Evolutionary conservation across 805 yeast genomes (phyloP), one percentile per base, ranked within the genome.

Genomic region (Sporopachydermia lactativora): DNA sequence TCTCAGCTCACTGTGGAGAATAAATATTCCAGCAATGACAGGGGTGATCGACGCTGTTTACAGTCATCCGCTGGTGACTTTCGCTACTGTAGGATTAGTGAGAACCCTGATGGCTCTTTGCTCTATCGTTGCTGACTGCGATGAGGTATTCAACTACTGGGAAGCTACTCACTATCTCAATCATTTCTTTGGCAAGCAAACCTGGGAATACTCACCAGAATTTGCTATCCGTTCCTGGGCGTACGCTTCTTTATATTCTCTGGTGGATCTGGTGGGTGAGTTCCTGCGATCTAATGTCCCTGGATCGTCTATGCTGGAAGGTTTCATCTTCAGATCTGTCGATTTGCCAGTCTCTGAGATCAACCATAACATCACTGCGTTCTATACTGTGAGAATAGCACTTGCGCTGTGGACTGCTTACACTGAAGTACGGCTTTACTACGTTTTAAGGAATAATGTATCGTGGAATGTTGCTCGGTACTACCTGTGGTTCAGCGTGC

Each of bases 201-300:
- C 96, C 0, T 88, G 96, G 96, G 96, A 88, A 54, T 89, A 88
- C 56, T 83, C 95, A 0, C 96, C 96, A 0, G 81, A 70, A 41
- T 84, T 73, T 52, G 84, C 95, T 14, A 83, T 88, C 41, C 62
- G 97, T 47, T 83, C 95, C 2, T 89, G 92, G 76, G 69, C 81
- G 2, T 86, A 81, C 49, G 60, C 88, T 18, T 45, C 75, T 4
- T 82, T 57, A 4, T 65, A 63, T 41, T 64, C 60, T 2, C 24
- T 44, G 31, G n/a, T 24, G n/a, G 31, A 24, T 8, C n/a, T 24
- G n/a, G 31, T n/a, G 8, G 31, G 31, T 24, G n/a, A 24, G 31
- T 24, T 24, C 31, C 8, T 24, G 31, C n/a, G n/a, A n/a, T n/a
- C n/a, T n/a, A n/a, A n/a, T n/a, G n/a, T n/a, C n/a, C n/a, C n/a